Evolutionary conservation across 2,329 filamentous ascomycete genomes (phyloP).

Genomic region (Fusarium sp.): DNA sequence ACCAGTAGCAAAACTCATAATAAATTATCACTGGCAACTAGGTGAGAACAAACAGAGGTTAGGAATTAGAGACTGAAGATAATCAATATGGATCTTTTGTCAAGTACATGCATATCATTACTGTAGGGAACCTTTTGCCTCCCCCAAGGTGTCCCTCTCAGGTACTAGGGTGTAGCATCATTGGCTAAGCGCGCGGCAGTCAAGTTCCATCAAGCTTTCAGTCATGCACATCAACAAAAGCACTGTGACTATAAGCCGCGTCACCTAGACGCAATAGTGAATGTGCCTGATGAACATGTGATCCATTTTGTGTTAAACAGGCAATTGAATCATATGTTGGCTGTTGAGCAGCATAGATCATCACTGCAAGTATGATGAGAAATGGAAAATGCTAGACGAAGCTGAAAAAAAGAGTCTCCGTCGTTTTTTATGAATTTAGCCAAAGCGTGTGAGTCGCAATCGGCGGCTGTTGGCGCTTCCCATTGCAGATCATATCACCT

Average conservation of each 20-base stretch:
- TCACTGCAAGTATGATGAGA: slow-evolving; percentile 2
- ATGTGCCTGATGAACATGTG: slow-evolving; percentile 18
- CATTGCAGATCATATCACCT: slow-evolving; percentile 28
- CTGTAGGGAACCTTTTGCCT: background rate
- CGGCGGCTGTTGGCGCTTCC: slow-evolving; percentile 35
- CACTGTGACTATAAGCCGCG: slow-evolving; percentile 10
- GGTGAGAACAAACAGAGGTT: background rate
- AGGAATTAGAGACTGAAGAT: background rate
- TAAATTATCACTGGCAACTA: background rate
- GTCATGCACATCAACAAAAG: background rate
- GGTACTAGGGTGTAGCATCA: background rate
- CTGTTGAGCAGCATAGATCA: background rate
- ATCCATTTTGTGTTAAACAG: slow-evolving; percentile 2
- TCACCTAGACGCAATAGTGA: slow-evolving; percentile 12
- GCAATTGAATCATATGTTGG: slow-evolving; percentile 5
- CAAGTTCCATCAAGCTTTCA: slow-evolving; percentile 9
- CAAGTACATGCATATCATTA: background rate
- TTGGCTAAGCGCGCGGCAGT: slow-evolving; percentile 39
- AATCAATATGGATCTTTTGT: background rate
- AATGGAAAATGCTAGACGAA: slow-evolving; percentile 4
- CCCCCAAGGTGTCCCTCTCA: too few relatives aligned
- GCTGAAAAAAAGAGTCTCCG: background rate
- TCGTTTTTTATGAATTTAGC: slow-evolving; percentile 17
- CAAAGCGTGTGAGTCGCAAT: slow-evolving; percentile 23
- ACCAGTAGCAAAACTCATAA: background rate